Base-by-base conservation (phyloP, 768 basidiomycete genomes). In the Panaeolus cyanescens region DNA sequence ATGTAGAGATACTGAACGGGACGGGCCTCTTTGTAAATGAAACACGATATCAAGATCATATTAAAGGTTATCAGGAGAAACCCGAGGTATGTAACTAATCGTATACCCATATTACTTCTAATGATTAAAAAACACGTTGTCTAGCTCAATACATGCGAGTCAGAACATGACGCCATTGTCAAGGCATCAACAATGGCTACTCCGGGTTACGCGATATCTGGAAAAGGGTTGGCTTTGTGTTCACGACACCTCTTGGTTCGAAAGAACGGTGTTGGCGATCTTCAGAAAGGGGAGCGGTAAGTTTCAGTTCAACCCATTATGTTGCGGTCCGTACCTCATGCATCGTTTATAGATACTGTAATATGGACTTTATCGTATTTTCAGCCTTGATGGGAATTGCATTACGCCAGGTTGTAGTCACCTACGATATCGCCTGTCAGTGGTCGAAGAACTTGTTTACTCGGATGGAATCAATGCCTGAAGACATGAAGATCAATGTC, bases 141-240 rank as follows among this genome's bases (percentile, higher is more conserved):
- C 15, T 17, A 68, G 67, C 56, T 62, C 20, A 69, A 61, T 54
- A 66, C 63, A 5, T 71, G 68, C 39, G 28, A 66, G 9, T 64
- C 64, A 9, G 55, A 64, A 30, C 64, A 65, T 17, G 57, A 64
- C 25, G 67, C 67, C 9, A 59, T 67, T n/a, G 39, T 62, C 6
- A 39, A 53, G 2, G 65, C 67, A 22, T 55, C 37, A 28, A 62
- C 54, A n/a, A 30, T 45, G 6, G 34, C 36, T 7, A 61, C 54
- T 0, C 57, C 62, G 3, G 67, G 64, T 1, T 68, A 66, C n/a
- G 34, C 62, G 0, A 54, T 64, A 2, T 50, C 34, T 13, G 62
- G 66, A n/a, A n/a, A n/a, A n/a, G n/a, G n/a, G n/a, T n/a, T n/a
- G n/a, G n/a, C n/a, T n/a, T n/a, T n/a, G n/a, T 0, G 58, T 17